Percentiles rank a stretch among this genome's conserved stretches.
These are phyloP conservation scores for Oidiodendron maius DNA, from an alignment of 495 filamentous ascomycete species.

Conservation along the genomic window DNA sequence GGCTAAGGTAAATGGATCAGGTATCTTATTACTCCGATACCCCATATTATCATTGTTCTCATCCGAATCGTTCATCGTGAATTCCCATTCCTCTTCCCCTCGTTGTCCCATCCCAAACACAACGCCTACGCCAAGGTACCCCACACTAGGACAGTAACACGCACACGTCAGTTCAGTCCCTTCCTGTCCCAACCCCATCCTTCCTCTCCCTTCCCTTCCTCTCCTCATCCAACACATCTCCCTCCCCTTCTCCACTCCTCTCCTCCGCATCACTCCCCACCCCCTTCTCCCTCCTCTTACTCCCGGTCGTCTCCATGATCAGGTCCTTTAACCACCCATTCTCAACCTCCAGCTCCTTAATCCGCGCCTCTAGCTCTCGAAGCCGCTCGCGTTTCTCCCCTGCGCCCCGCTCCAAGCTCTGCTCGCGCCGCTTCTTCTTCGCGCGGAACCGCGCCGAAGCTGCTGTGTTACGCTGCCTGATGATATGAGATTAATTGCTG, in stretches of 20 bases:
- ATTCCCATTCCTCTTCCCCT: too few species aligned
- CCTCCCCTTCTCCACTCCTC: slow-evolving; percentile 1
- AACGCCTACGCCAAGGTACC: too few species aligned
- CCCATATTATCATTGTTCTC: too few species aligned
- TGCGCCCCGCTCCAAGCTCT: slow-evolving; percentile 77
- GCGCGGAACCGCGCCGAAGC: slow-evolving; percentile 90
- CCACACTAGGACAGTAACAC: too few species aligned
- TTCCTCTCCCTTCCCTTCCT: slow-evolving; percentile 5
- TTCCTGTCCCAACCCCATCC: slow-evolving; percentile 1
- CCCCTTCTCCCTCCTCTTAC: neutral
- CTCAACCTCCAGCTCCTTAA: slow-evolving; percentile 83
- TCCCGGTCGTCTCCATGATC: slow-evolving; percentile 73
- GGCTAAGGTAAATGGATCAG: too few species aligned
- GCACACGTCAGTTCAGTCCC: neutral
- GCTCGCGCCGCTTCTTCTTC: slow-evolving; percentile 98
- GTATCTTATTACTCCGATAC: too few species aligned
- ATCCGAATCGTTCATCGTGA: too few species aligned
- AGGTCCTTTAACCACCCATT: slow-evolving; percentile 93
- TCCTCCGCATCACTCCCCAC: neutral
- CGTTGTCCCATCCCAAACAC: too few species aligned
- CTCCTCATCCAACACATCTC: neutral
- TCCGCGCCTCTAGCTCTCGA: slow-evolving; percentile 68
- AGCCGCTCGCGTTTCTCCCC: slow-evolving; percentile 77
- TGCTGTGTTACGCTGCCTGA: slow-evolving; percentile 70
- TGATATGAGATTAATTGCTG: neutral